phyloP scores from a whole-genome alignment of 164 flowering plant genomes.

The Malania oleifera region DNA sequence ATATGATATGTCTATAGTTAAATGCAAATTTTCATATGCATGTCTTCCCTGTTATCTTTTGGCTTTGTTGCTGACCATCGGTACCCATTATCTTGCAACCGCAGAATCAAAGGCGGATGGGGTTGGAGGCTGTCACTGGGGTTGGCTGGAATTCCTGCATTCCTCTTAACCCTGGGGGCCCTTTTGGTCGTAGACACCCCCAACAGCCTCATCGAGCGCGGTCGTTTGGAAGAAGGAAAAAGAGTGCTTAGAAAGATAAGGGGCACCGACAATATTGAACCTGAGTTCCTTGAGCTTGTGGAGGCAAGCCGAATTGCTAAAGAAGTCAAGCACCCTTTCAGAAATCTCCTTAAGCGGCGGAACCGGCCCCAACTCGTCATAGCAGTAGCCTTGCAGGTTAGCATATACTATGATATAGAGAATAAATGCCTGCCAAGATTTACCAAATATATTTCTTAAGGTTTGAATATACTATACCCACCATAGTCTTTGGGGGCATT shows the following conservation, averaged over 20 bases:
- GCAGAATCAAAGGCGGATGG: slow-evolving; percentile 76
- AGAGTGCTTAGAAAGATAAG: slow-evolving; percentile 66
- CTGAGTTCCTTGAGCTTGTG: slow-evolving; percentile 73
- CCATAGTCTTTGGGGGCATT: too few species aligned
- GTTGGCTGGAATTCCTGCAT: slow-evolving; percentile 79
- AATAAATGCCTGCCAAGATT: too few species aligned
- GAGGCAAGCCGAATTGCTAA: slow-evolving; percentile 81
- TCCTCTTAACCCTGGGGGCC: slow-evolving; percentile 65
- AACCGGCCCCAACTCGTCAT: slow-evolving; percentile 70
- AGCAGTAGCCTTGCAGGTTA: slow-evolving; percentile 57
- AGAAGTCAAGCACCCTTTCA: slow-evolving; percentile 77
- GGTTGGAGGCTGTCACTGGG: slow-evolving; percentile 96
- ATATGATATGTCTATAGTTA: too few species aligned
- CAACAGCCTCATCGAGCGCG: slow-evolving; percentile 88
- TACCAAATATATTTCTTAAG: background rate
- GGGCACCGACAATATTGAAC: slow-evolving; percentile 76
- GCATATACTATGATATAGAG: too few species aligned
- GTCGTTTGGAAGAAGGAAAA: slow-evolving; percentile 70
- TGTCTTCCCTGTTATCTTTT: background rate
- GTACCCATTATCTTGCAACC: background rate
- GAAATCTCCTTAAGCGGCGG: slow-evolving; percentile 58
- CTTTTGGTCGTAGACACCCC: slow-evolving; percentile 84
- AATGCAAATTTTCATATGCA: too few species aligned
- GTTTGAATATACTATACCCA: too few species aligned
- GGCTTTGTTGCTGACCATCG: background rate